Evolutionary conservation across 805 yeast species (phyloP).

Genomic region (Myxozyma melibiosi): DNA sequence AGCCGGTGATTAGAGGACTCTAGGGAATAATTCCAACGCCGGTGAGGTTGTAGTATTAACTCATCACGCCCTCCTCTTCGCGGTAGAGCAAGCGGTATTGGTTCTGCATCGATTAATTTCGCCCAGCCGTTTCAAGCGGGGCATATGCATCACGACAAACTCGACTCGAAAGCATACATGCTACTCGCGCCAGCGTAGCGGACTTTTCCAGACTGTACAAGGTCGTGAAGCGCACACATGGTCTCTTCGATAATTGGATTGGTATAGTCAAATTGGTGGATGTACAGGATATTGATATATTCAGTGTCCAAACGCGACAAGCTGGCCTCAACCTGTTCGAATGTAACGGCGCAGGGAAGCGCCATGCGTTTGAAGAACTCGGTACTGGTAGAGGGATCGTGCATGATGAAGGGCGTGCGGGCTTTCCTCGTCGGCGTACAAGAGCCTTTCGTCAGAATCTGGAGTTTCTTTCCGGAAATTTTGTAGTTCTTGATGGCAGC

Average conservation of each 20-base stretch:
- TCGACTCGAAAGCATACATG: conserved; percentile 57
- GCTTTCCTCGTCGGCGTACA: no score
- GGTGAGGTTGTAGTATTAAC: conserved; percentile 53
- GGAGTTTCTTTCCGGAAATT: conserved; percentile 56
- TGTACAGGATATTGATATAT: conserved; percentile 57
- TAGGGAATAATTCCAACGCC: conserved; percentile 62
- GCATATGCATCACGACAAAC: conserved; percentile 42
- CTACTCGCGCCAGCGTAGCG: conserved; percentile 68
- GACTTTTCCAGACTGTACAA: conserved; percentile 50
- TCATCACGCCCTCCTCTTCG: conserved; percentile 66
- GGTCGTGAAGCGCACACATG: conserved; percentile 58
- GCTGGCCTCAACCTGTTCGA: conserved; percentile 49
- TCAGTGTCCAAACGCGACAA: conserved; percentile 52
- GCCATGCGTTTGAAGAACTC: conserved; percentile 44
- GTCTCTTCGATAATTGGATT: conserved; percentile 50
- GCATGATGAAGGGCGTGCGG: no score
- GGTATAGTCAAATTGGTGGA: conserved; percentile 55
- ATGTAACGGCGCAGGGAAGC: conserved; percentile 49
- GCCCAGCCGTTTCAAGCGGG: conserved; percentile 61
- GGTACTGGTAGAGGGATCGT: no score
- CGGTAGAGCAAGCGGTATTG: conserved; percentile 57
- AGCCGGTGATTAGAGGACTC: conserved; percentile 60
- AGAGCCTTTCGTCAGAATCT: conserved; percentile 52
- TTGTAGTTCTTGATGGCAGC: conserved; percentile 54
- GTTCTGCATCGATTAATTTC: conserved; percentile 62